Base-by-base conservation (phyloP, 2,329 filamentous ascomycete species). In the Epichloe scottii region DNA sequence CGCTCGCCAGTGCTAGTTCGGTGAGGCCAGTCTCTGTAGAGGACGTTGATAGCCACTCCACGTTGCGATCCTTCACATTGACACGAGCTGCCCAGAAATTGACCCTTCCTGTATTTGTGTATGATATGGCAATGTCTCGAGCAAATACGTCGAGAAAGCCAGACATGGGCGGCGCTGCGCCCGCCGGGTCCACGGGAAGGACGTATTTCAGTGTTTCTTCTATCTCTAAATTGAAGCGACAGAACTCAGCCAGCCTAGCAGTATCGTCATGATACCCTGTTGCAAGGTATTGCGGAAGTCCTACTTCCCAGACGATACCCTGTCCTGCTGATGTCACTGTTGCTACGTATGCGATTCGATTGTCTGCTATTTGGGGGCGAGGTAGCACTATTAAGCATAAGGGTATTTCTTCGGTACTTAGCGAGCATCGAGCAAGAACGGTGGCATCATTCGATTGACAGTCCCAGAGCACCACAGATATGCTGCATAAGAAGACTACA, bases 131-230 rank as follows among this genome's bases (percentile, higher is more conserved):
- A 47, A 94, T 81, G 62, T 95, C 89, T 39, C 84, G 81, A 11
- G 89, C 86, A 64, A 95, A 95, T 0, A 87, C 79, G 64, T 95
- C 89, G 34, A 95, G 75, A 55, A 89, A 94, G 0, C 85, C 87
- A 4, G 87, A 87, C 11, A 82, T 78, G 3, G 83, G 75, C 1
- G 83, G 79, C 39, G 78, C 73, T 11, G 85, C 82, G 1, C 89
- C 90, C 1, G 89, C 89, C 48, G 89, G 89, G 60, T 95, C 90
- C 45, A 95, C 88, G 0, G 89, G 87, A 10, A 95, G 71, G 17
- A 95, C 75, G 56, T 82, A 82, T 14, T 78, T 75, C 43, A 85
- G 64, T 47, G 78, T 75, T n/a, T 80, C 75, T 0, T 71, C 68
- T 17, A 72, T 72, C 0, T 81, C 76, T 3, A 94, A 71, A 50